phyloP scores from a whole-genome alignment of 2,329 filamentous ascomycete genomes.

The Fusarium beomiforme region DNA sequence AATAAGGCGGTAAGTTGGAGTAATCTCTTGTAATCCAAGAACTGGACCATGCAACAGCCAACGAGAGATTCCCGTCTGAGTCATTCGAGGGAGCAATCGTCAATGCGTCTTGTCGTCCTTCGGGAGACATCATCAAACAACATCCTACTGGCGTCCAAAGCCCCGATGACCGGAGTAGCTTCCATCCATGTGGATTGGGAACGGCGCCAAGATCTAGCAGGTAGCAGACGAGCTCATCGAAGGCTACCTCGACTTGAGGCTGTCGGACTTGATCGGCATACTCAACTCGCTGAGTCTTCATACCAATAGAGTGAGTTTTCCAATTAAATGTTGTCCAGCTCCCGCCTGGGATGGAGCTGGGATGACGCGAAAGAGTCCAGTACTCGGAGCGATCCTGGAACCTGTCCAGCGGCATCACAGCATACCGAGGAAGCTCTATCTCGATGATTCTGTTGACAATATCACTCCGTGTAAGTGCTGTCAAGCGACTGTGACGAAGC shows the following conservation, averaged over 20 bases:
- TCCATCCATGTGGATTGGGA: slow-evolving; percentile 68
- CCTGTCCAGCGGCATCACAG: slow-evolving; percentile 69
- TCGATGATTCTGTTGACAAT: slow-evolving; percentile 74
- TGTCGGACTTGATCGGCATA: slow-evolving; percentile 67
- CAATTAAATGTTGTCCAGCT: slow-evolving; percentile 74
- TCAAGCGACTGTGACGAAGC: slow-evolving; percentile 65
- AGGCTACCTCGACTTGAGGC: slow-evolving; percentile 62
- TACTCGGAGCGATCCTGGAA: slow-evolving; percentile 64
- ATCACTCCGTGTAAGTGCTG: slow-evolving; percentile 69
- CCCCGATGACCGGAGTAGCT: slow-evolving; percentile 64
- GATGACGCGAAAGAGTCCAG: slow-evolving; percentile 64
- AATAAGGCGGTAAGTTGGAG: slow-evolving; percentile 67
- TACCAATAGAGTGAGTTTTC: slow-evolving; percentile 69
- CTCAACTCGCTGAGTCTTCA: slow-evolving; percentile 70
- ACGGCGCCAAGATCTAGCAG: slow-evolving; percentile 71
- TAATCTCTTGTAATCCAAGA: slow-evolving; percentile 64
- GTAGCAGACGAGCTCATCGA: slow-evolving; percentile 70
- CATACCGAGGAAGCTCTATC: slow-evolving; percentile 72
- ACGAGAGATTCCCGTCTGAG: slow-evolving; percentile 68
- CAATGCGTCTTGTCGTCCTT: slow-evolving; percentile 59
- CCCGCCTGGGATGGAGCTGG: slow-evolving; percentile 66
- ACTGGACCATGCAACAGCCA: slow-evolving; percentile 65
- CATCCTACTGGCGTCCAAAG: slow-evolving; percentile 71
- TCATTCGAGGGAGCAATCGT: slow-evolving; percentile 66
- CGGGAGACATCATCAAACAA: slow-evolving; percentile 63